Conservation (phyloP, 2,329 filamentous ascomycete genomes). For the Epichloe amarillans region DNA sequence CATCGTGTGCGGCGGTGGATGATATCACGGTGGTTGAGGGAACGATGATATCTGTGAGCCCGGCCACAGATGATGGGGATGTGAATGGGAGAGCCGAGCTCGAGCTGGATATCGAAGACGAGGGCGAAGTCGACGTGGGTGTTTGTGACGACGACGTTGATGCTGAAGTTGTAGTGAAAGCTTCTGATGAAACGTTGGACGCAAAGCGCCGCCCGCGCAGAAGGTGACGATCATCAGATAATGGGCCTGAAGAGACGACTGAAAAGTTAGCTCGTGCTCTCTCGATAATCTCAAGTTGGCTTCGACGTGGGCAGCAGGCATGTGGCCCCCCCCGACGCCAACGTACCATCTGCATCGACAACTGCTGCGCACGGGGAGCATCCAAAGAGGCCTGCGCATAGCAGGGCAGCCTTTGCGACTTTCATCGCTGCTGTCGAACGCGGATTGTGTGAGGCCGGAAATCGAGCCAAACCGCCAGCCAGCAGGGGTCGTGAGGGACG, state of each 20-base stretch:
- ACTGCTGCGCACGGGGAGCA: slow-evolving; percentile 8
- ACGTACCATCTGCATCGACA: slow-evolving; percentile 6
- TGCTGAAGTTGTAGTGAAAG: not conserved
- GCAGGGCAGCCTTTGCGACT: slow-evolving; percentile 6
- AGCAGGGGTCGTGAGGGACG: not conserved
- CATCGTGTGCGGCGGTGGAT: not conserved
- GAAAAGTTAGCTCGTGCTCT: not conserved
- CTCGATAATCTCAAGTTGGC: not conserved
- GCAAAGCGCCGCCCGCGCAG: not conserved
- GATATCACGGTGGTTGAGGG: not conserved
- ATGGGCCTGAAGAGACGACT: not conserved
- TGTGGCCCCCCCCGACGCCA: not conserved
- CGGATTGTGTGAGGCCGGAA: not conserved
- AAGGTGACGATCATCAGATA: not conserved
- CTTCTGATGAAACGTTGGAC: not conserved
- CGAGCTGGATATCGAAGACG: not conserved
- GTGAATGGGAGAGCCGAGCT: not conserved
- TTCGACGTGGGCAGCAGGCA: not conserved
- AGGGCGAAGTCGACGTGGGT: not conserved
- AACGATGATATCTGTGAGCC: not conserved
- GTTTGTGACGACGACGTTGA: not conserved
- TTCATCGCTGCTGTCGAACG: slow-evolving; percentile 9
- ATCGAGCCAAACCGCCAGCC: not conserved
- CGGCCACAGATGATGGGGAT: not conserved
- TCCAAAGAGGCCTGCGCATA: slow-evolving; percentile 8